phyloP scores from a whole-genome alignment of 257 asterid genomes.

The Plantago ovata region DNA sequence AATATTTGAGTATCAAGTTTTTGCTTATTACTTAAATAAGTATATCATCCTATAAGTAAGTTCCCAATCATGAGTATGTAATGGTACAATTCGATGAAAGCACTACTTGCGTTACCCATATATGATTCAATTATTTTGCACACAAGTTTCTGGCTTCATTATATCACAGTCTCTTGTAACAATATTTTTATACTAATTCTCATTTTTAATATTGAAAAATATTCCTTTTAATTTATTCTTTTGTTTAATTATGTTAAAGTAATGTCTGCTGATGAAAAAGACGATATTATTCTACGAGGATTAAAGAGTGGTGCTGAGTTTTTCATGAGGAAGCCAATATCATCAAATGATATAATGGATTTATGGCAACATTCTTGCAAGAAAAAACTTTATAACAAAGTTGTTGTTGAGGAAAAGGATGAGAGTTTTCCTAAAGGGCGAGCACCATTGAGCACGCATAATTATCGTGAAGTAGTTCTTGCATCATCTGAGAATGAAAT shows the following conservation, averaged over 20 bases:
- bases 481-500: conserved; percentile 17
- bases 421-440: background rate
- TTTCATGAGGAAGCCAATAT: conserved; percentile 46
- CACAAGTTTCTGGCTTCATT: no score
- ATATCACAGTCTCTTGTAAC: no score
- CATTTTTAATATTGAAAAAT: no score
- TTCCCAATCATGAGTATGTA: no score
- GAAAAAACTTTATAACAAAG: conserved; percentile 17
- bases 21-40: no score
- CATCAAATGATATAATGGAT: conserved; percentile 38
- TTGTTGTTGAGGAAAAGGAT: conserved; percentile 17
- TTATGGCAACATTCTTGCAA: conserved; percentile 48
- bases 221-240: background rate
- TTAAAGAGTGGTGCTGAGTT: conserved; percentile 40
- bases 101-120: no score
- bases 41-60: no score
- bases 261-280: conserved; percentile 48
- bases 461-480: conserved; percentile 4
- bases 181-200: no score
- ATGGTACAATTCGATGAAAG: no score
- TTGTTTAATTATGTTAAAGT: conserved; percentile 26
- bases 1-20: no score
- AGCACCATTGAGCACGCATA: background rate
- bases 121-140: no score
- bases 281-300: conserved; percentile 26